Base-by-base conservation (phyloP, 2,329 filamentous ascomycete species). In the Myriangium duriaei region DNA sequence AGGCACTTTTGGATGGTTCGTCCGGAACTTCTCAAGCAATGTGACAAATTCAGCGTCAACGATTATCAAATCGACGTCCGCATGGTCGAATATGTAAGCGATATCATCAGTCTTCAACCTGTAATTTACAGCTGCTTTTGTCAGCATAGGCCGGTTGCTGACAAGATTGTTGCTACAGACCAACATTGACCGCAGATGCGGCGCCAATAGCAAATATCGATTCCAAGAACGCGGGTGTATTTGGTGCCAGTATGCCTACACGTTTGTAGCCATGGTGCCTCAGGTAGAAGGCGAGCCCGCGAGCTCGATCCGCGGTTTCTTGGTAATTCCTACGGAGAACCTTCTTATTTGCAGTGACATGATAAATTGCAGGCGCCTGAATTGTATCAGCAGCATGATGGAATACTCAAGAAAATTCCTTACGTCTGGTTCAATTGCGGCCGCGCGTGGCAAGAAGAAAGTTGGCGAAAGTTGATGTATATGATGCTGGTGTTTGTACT, bases 191-290 rank as follows among this genome's bases (percentile, higher is more conserved):
- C 5, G 70, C 82, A 1, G 85, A 85, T 0, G 82, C 82, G 1
- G 82, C 87, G 1, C 78, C 79, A 48, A 95, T 80, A 2, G 82
- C 91, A 53, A 84, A 98, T 44, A 94, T 83, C 5, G 77, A 74
- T 61, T 96, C 88, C 17, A 98, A 67, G 51, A 96, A 96, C 0
- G 87, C 87, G 0, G 91, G 91, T 1, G 91, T 98, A 56, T 98
- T 98, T 3, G 91, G 83, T 6, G 77, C 79, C 9, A 98, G 67
- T 33, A 98, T 79, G 5, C 91, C 91, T 4, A 96, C 81, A 42
- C 82, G 72, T 51, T 75, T 79, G 52, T 75, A 76, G 4, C 72
- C 70, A 53, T 82, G 74, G 57, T 82, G 83, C 49, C 73, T 72
- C 40, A 98, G 57, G 56, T 81, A 96, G 61, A 93, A 96, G 11